Percentiles rank a stretch among this genome's conserved stretches.
phyloP scores from a whole-genome alignment of 768 basidiomycete genomes.

The Russula lepida region DNA sequence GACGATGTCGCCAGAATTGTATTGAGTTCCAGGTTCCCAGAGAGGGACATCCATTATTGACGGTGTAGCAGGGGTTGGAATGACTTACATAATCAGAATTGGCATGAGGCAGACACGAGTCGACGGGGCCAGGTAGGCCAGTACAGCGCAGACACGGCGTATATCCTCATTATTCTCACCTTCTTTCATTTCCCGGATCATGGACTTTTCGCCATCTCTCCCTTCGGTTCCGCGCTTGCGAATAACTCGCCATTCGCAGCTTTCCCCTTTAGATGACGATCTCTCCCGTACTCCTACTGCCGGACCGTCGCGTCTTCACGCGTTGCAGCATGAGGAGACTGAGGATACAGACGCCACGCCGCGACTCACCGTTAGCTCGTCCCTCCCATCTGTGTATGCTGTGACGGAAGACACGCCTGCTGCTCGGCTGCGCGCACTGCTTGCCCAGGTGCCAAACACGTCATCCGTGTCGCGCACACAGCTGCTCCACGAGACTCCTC shows the following conservation, averaged over 20 bases:
- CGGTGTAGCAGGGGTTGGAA: neutral
- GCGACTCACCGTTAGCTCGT: slow-evolving; percentile 14
- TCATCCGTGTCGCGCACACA: slow-evolving; percentile 16
- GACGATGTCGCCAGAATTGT: slow-evolving; percentile 47
- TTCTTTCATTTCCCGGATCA: slow-evolving; percentile 7
- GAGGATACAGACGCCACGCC: slow-evolving; percentile 20
- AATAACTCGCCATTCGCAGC: slow-evolving; percentile 11
- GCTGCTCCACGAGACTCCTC: slow-evolving; percentile 17
- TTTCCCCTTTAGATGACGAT: slow-evolving; percentile 6
- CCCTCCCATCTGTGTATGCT: slow-evolving; percentile 16
- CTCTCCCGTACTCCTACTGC: slow-evolving; percentile 15
- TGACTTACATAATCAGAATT: slow-evolving; percentile 1
- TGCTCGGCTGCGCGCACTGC: slow-evolving; percentile 18
- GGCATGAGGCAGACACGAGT: neutral
- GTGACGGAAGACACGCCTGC: slow-evolving; percentile 16
- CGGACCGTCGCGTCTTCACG: slow-evolving; percentile 18
- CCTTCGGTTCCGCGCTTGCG: slow-evolving; percentile 10
- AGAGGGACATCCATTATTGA: slow-evolving; percentile 32
- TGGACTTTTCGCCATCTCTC: slow-evolving; percentile 11
- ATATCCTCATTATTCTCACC: neutral
- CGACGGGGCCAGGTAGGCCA: neutral
- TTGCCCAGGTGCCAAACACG: slow-evolving; percentile 16
- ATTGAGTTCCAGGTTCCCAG: slow-evolving; percentile 61
- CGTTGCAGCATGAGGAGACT: slow-evolving; percentile 13
- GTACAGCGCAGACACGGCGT: neutral